Base-by-base conservation (phyloP, 139 green algal genomes). In the Pycnococcus provasolii region DNA sequence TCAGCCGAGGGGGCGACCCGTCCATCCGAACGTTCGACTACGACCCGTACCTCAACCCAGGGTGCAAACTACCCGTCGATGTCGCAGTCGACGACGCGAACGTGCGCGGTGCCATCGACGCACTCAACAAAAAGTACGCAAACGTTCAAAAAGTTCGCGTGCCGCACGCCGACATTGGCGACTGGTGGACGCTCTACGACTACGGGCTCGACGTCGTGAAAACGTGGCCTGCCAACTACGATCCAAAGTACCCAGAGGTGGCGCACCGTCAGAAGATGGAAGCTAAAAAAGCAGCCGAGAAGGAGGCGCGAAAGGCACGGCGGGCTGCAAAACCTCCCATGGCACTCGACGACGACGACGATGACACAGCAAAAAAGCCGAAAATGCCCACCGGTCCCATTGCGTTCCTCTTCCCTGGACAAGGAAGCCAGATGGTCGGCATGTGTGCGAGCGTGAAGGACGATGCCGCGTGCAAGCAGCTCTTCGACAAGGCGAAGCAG, bases 121-220 rank as follows among this genome's bases (percentile, higher is more conserved):
- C 69, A 1, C 81, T 96, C 43, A 83, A 96, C 53, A 73, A 85
- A 40, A 85, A 85, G 76, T 95, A 95, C 69, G 74, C 73, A 0
- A 1, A 70, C 59, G 73, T 87, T 11, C 64, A 76, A 26, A 94
- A 94, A 76, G 71, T 73, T 3, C 67, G 68, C 0, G 50, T 54
- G 2, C 80, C 88, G 1, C 87, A 95, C 73, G 70, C 79, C 41
- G 80, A 94, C 63, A 79, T 96, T 41, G 89, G 90, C 45, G 83
- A 85, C 81, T 96, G 86, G 87, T 91, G 85, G 85, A 77, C 87
- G n/a, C 72, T 96, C 57, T 96, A 96, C 61, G 90, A 96, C 78
- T 95, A 95, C 70, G 89, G 90, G 2, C 62, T 82, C 5, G 86
- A 95, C 1, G 55, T 65, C 0, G 74, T 96, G 5, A 81, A 79